Base-by-base conservation (phyloP, 73 alveolate genomes). In the Paramecium biaurelia region DNA sequence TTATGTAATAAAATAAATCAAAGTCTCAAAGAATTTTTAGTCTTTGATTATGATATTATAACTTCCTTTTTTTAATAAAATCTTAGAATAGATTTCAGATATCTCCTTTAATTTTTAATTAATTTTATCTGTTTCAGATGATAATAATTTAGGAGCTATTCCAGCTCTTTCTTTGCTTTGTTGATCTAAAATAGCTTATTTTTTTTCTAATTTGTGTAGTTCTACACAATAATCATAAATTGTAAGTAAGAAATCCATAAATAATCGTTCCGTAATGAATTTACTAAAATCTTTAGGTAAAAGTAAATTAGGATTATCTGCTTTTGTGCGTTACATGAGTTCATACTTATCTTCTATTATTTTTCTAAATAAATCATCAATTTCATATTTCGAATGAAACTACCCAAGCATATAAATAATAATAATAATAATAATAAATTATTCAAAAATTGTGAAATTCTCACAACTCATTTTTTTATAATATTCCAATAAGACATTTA, bases 21-120 rank as follows among this genome's bases (percentile, higher is more conserved):
- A 45, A 5, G 92, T 89, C 37, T 89, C 94, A 70, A 89, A 89
- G 74, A 89, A 89, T 37, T 89, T 89, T 15, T 89, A 11, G 57
- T 89, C 94, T 89, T 45, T 89, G 56, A 57, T 43, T 5, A 63
- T 76, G 41, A 43, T 47, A 5, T 47, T 89, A 47, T 45, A 63
- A 24, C 42, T 70, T 10, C 92, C 90, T 47, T 82, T 58, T 38
- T 89, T 57, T n/a, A 70, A 45, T 4, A 89, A 15, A 15, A 89
- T 72, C n/a, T 32, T 21, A 9, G 89, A 26, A 45, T 89, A 70
- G 4, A 70, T 12, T 89, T 35, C 87, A 5, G 85, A 43, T 53
- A 89, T 88, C 53, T 67, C 87, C 76, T 68, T 70, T 70, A 24
- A 67, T 70, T 89, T 89, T 89, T 21, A n/a, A 41, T 76, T 89